phyloP scores from a whole-genome alignment of 2,329 filamentous ascomycete species.

The Calonectria montana region DNA sequence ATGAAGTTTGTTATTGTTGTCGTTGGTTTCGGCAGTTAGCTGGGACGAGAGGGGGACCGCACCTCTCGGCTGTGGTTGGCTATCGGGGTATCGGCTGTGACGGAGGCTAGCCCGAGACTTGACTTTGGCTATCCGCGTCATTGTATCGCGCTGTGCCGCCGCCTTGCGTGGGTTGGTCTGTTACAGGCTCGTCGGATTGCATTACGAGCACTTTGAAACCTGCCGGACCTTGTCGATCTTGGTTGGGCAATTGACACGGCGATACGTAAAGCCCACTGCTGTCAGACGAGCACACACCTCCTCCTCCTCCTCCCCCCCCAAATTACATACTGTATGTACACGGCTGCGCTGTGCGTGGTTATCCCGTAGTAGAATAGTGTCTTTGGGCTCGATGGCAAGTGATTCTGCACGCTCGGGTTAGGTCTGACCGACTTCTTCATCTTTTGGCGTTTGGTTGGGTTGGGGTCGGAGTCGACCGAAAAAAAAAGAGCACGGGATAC shows the following conservation, averaged over 20 bases:
- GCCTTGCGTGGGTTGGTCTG: slow-evolving; percentile 10
- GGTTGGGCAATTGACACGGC: slow-evolving; percentile 7
- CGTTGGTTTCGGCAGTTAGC: slow-evolving; percentile 10
- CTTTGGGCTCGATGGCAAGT: background rate
- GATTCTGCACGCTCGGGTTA: background rate
- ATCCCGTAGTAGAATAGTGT: slow-evolving; percentile 3
- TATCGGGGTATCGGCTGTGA: slow-evolving; percentile 9
- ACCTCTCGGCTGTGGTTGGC: background rate
- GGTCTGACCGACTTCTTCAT: slow-evolving; percentile 23
- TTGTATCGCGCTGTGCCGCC: slow-evolving; percentile 13
- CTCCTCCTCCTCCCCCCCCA: no score
- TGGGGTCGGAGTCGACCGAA: background rate
- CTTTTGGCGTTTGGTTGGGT: background rate
- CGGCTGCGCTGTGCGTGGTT: background rate
- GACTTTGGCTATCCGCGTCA: slow-evolving; percentile 8
- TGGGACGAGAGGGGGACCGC: background rate
- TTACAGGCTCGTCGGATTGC: background rate
- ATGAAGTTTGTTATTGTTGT: background rate
- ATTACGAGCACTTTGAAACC: slow-evolving; percentile 15
- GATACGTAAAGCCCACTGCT: background rate
- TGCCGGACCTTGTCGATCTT: background rate
- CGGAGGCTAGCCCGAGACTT: slow-evolving; percentile 8
- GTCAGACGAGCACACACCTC: background rate
- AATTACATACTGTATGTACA: background rate
- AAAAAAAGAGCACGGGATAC: background rate